A percentile compares a stretch with the other conserved stretches of the same genome.
Evolutionary conservation across 495 filamentous ascomycete genomes (phyloP).

Genomic region (Cetradonia linearis): DNA sequence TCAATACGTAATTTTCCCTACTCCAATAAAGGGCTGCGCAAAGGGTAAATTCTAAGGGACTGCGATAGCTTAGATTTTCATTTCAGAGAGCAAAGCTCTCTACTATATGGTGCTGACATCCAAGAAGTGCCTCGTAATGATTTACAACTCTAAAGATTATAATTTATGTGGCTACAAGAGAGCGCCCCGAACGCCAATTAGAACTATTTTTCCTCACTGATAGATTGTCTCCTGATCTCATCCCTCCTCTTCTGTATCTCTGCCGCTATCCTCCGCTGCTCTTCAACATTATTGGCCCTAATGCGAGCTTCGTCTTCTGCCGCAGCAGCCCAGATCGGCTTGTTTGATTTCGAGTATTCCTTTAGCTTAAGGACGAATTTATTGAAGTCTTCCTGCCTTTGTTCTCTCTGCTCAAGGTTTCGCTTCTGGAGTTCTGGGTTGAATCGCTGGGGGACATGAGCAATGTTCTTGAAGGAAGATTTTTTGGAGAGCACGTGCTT

Average conservation of each 20-base stretch:
- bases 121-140: background rate
- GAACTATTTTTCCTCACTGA: constrained; percentile 4
- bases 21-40: background rate
- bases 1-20: background rate
- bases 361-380: constrained; percentile 75
- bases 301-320: constrained; percentile 45
- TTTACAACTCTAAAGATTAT: background rate
- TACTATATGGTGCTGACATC: background rate
- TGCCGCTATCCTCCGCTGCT: constrained; percentile 41
- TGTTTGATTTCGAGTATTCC: constrained; percentile 81
- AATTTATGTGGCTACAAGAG: background rate
- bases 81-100: background rate
- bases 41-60: background rate
- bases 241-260: constrained; percentile 55
- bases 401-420: constrained; percentile 61
- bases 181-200: background rate
- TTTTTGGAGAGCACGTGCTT: constrained; percentile 30
- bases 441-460: constrained; percentile 49
- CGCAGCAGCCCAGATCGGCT: constrained; percentile 74
- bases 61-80: background rate
- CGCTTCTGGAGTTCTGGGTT: constrained; percentile 86
- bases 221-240: constrained; percentile 41
- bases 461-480: background rate
- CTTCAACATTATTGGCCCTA: constrained; percentile 32
- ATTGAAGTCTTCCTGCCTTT: constrained; percentile 73